Evolutionary conservation across 208 protist genomes (phyloP), one percentile per base, ranked within the genome.

Genomic region (Angomonas deanei): DNA sequence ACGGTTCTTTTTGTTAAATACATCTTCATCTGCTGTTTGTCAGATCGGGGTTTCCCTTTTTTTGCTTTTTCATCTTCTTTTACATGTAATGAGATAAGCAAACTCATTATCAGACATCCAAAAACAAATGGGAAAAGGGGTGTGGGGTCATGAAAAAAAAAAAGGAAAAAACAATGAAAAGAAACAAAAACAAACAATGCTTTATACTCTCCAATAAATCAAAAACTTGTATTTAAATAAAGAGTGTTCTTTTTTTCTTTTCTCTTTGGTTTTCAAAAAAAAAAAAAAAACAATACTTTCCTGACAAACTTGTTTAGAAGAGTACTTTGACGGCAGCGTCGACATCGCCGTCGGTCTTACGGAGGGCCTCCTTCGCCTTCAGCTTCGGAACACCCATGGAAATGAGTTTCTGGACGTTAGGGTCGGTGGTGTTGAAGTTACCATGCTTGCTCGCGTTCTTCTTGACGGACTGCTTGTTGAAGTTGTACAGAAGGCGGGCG

Each of bases 341-440:
- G 0, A 77, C 69, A 59, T 92, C 76, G 19, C 85, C 85, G 54
- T 80, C 68, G 32, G 70, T 74, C 57, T 68, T 65, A 49, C 82
- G 78, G 24, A 94, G 69, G 21, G 84, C 81, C n/a, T 60, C 65
- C 81, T 89, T 92, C 24, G 84, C 88, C 38, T 82, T 72, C 21
- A 62, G 57, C 72, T 89, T 91, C 8, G 71, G 19, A 8, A 77
- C 83, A 24, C 88, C 88, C 39, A 92, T 81, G 32, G 73, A 66
- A 23, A 94, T 86, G 30, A 94, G 72, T 38, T 76, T 70, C 75
- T 94, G 83, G 53, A 91, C 81, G 48, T 62, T 63, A n/a, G 70
- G 19, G 58, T 88, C 78, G 23, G 80, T 61, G 1, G 86, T 86
- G 46, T 78, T 91, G 73, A 72, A 86, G n/a, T 74, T 59, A 38